Evolutionary conservation across 257 asterid species (phyloP).

Genomic region (Solanum tarijense): DNA sequence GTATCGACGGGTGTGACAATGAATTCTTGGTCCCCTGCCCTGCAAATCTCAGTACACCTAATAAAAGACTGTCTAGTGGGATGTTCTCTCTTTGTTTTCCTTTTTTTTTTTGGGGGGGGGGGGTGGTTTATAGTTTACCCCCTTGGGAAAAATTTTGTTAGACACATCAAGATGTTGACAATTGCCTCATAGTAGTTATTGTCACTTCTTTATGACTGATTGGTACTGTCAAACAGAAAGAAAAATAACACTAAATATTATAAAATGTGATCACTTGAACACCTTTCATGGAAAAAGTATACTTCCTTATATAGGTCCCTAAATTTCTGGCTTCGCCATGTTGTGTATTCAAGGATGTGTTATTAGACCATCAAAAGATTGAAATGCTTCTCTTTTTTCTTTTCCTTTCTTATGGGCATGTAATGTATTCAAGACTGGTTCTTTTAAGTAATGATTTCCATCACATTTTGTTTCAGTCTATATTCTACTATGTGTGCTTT

Average conservation of each 20-base stretch:
- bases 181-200: slow-evolving; percentile 58
- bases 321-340: no score
- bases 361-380: no score
- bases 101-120: background rate
- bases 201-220: slow-evolving; percentile 62
- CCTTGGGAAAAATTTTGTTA: slow-evolving; percentile 5
- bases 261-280: background rate
- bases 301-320: no score
- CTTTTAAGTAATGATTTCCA: background rate
- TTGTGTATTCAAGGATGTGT: no score
- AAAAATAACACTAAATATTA: background rate
- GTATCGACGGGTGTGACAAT: background rate
- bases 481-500: background rate
- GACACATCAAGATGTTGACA: slow-evolving; percentile 38
- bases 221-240: slow-evolving; percentile 4
- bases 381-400: background rate
- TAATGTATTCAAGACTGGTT: background rate
- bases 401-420: background rate
- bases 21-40: slow-evolving; percentile 51
- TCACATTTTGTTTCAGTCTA: background rate
- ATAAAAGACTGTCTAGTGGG: slow-evolving; percentile 36
- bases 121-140: background rate
- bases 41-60: slow-evolving; percentile 35
- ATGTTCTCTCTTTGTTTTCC: slow-evolving; percentile 8
- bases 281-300: background rate